Conservation (phyloP, 768 basidiomycete species). For the Pluteus cervinus region DNA sequence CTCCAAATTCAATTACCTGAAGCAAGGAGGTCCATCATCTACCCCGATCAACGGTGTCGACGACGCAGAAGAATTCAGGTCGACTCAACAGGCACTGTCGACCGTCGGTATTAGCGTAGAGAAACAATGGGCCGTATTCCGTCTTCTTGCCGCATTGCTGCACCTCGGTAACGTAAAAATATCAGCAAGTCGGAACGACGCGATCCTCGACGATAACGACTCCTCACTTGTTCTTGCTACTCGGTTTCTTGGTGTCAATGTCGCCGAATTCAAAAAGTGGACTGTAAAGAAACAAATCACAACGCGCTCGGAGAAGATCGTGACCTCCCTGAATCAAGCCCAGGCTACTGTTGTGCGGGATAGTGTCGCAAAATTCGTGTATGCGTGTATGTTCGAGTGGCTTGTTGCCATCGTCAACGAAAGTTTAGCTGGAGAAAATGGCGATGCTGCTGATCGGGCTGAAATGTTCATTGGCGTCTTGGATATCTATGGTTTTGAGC, state of each 20-base stretch:
- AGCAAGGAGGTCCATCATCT: constrained; percentile 86
- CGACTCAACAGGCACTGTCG: constrained; percentile 90
- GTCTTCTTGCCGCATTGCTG: constrained; percentile 84
- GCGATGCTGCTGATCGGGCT: constrained; percentile 81
- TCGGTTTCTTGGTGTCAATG: constrained; percentile 83
- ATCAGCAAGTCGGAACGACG: constrained; percentile 73
- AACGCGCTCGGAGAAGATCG: constrained; percentile 93
- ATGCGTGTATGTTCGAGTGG: constrained; percentile 99
- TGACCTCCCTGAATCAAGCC: constrained; percentile 75
- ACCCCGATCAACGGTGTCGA: constrained; percentile 90
- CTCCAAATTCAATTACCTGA: constrained; percentile 85
- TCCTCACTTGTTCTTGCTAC: constrained; percentile 75
- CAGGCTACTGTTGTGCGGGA: constrained; percentile 94
- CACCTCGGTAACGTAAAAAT: constrained; percentile 99
- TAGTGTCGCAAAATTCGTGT: constrained; percentile 97
- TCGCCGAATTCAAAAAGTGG: constrained; percentile 98
- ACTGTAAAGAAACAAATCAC: constrained; percentile 96
- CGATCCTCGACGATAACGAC: constrained; percentile 80
- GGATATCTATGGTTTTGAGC: constrained; percentile 97
- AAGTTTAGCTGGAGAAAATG: constrained; percentile 91
- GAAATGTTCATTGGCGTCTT: constrained; percentile 99
- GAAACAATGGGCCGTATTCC: constrained; percentile 98
- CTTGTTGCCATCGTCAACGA: constrained; percentile 96
- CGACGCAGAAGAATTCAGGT: constrained; percentile 91
- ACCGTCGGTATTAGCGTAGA: constrained; percentile 98